phyloP scores from a whole-genome alignment of 129 eudicot species.

The Flaveria bidentis region DNA sequence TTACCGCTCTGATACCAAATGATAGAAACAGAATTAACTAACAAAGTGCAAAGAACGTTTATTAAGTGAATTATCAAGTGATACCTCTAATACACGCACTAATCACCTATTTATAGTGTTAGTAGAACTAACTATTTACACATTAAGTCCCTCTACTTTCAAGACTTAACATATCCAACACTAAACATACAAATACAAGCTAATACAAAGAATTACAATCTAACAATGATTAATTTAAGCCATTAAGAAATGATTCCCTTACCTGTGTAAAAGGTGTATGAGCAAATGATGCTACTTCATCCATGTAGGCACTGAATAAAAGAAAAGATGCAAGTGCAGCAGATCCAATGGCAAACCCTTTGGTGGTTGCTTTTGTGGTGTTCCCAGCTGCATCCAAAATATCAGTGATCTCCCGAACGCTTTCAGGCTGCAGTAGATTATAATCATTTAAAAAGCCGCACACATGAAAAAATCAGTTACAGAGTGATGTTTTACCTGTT shows the following conservation, averaged over 20 bases:
- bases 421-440: slow-evolving; percentile 73
- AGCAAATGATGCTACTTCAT: slow-evolving; percentile 91
- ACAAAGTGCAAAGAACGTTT: no score
- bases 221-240: slow-evolving; percentile 10
- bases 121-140: no score
- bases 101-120: no score
- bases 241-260: slow-evolving; percentile 12
- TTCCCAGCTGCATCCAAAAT: slow-evolving; percentile 96
- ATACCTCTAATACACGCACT: no score
- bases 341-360: slow-evolving; percentile 98
- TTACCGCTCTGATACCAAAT: no score
- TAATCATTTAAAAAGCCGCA: slow-evolving; percentile 14
- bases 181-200: no score
- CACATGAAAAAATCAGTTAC: not conserved
- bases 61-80: no score
- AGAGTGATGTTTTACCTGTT: slow-evolving; percentile 55
- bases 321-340: slow-evolving; percentile 99
- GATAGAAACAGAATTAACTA: no score
- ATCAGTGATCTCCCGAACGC: slow-evolving; percentile 93
- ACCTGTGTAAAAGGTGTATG: slow-evolving; percentile 73
- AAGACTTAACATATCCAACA: no score
- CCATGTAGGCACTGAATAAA: slow-evolving; percentile 98
- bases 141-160: no score
- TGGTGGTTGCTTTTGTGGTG: slow-evolving; percentile 98
- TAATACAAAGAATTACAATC: no score